A percentile compares a stretch with the other conserved stretches of the same genome.
These are phyloP conservation scores for Multifurca ochricompacta DNA, from an alignment of 768 basidiomycete genomes.

Conservation along the genomic window DNA sequence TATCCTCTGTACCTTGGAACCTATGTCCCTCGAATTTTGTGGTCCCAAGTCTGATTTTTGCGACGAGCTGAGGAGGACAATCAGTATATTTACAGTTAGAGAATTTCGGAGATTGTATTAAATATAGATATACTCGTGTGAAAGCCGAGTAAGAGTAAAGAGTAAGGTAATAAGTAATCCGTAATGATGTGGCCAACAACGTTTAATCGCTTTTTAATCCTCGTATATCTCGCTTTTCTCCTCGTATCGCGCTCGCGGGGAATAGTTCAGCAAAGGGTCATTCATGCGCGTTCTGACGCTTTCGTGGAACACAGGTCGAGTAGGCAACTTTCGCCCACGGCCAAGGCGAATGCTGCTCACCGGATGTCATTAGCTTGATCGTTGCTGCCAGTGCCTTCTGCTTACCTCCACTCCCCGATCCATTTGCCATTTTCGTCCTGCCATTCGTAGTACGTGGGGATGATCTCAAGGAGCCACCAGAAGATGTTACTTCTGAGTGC, in stretches of 20 bases:
- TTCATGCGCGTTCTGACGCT: constrained; percentile 55
- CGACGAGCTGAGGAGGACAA: no score
- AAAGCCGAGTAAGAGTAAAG: no score
- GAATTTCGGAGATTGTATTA: no score
- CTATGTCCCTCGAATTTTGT: no score
- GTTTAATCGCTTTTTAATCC: no score
- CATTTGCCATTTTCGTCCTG: constrained; percentile 50
- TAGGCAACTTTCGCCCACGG: constrained; percentile 43
- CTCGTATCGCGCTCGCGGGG: constrained; percentile 42
- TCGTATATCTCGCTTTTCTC: neutral
- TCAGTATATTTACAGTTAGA: no score
- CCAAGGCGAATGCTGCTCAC: constrained; percentile 44
- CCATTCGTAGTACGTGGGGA: constrained; percentile 47
- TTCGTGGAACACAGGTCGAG: constrained; percentile 51
- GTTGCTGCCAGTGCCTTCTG: constrained; percentile 3
- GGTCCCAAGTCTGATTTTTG: no score
- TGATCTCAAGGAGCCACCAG: constrained; percentile 69
- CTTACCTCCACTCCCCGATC: constrained; percentile 50
- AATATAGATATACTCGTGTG: no score
- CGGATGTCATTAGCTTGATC: neutral
- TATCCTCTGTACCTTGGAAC: no score
- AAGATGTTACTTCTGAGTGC: constrained; percentile 33
- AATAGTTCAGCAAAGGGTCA: constrained; percentile 41
- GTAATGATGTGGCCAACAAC: no score
- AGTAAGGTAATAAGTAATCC: no score